Evolutionary conservation across 352 stramenopile species (phyloP).

Genomic region (Pythium periplocum): DNA sequence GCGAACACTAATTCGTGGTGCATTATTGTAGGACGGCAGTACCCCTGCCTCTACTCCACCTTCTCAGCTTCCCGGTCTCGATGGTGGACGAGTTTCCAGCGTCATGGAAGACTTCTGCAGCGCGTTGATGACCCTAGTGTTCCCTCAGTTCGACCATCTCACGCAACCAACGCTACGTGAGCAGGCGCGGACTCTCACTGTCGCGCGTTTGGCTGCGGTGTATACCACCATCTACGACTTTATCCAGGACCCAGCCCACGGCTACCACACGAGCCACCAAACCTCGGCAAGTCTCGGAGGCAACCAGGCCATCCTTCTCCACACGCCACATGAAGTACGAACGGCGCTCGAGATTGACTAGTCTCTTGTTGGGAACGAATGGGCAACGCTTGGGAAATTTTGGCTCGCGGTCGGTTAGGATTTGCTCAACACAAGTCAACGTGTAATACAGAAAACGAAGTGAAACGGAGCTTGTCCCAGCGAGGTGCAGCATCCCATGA

Average conservation of each 20-base stretch:
- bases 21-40: not conserved
- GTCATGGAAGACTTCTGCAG: slow-evolving; percentile 55
- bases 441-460: too few relatives aligned
- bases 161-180: slow-evolving; percentile 43
- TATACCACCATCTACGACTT: slow-evolving; percentile 61
- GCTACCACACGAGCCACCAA: slow-evolving; percentile 26
- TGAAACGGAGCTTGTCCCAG: too few relatives aligned
- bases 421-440: too few relatives aligned
- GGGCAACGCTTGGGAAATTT: slow-evolving; percentile 1
- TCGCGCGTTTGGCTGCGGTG: slow-evolving; percentile 27
- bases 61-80: slow-evolving; percentile 20
- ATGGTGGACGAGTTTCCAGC: slow-evolving; percentile 37
- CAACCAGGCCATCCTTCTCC: slow-evolving; percentile 33
- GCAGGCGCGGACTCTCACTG: slow-evolving; percentile 29
- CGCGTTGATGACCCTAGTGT: slow-evolving; percentile 37
- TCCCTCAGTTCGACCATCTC: slow-evolving; percentile 50
- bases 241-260: slow-evolving; percentile 38
- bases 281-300: slow-evolving; percentile 9
- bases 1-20: too few relatives aligned
- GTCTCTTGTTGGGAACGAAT: not conserved
- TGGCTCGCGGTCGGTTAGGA: too few relatives aligned
- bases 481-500: too few relatives aligned
- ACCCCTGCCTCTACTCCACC: slow-evolving; percentile 1
- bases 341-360: slow-evolving; percentile 60
- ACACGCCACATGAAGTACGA: slow-evolving; percentile 55